Percentiles rank a stretch among this genome's conserved stretches.
Evolutionary conservation across 257 asterid genomes (phyloP).

Genomic region (Gynochthodes officinalis): DNA sequence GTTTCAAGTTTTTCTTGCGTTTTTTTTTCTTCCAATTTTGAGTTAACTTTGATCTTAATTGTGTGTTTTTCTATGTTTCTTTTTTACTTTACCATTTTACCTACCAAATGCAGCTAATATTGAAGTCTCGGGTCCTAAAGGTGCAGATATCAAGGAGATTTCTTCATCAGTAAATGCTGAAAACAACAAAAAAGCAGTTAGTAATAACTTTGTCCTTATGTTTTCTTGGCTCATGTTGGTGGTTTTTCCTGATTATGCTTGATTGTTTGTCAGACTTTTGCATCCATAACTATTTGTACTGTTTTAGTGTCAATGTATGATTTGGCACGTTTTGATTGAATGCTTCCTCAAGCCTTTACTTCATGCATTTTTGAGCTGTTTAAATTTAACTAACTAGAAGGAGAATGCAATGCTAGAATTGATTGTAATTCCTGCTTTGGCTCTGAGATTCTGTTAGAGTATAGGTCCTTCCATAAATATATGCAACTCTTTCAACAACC

Average conservation of each 20-base stretch:
- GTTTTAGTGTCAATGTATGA: not conserved
- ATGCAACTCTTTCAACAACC: not conserved
- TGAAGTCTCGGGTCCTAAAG: slow-evolving; percentile 28
- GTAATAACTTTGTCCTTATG: slow-evolving; percentile 23
- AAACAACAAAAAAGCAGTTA: slow-evolving; percentile 49
- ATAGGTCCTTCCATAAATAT: not conserved
- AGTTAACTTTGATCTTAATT: not conserved
- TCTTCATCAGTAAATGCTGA: slow-evolving; percentile 42
- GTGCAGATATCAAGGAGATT: slow-evolving; percentile 30
- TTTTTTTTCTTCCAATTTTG: not conserved
- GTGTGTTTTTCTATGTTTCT: not conserved
- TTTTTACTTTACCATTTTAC: not conserved
- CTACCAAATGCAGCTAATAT: slow-evolving; percentile 34
- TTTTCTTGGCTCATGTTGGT: slow-evolving; percentile 7
- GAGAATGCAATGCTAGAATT: not conserved
- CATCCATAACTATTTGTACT: not conserved
- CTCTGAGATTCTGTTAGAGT: not conserved
- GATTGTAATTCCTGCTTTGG: not conserved
- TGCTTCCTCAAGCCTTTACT: not conserved
- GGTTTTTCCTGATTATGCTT: not conserved
- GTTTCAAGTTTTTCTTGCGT: not conserved
- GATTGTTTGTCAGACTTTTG: not conserved
- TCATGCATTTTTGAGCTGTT: not conserved
- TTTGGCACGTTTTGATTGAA: not conserved
- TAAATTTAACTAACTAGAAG: not conserved